Base-by-base conservation (phyloP, 805 yeast species). In the Candida sithepensis region DNA sequence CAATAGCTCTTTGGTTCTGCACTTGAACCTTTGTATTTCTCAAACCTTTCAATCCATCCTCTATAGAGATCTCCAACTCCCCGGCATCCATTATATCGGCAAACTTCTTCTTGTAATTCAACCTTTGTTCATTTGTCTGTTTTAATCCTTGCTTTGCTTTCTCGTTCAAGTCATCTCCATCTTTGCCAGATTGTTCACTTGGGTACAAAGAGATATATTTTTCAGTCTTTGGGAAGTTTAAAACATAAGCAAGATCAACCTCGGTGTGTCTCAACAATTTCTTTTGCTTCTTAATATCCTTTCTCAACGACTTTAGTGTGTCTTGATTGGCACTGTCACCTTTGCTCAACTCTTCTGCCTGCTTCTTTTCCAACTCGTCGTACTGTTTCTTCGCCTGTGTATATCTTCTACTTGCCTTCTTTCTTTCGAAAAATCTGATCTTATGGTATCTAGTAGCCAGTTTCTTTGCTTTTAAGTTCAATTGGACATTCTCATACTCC, bases 341-440 rank as follows among this genome's bases (percentile, higher is more conserved):
- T 38, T 49, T 21, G 4, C 12, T 23, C 33, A 12, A 8, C 16
- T 32, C 40, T 8, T 21, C 41, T 12, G 44, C 23, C 8, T 63
- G 57, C 44, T 65, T 59, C 28, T 61, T 44, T 42, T 66, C 66
- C 20, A 68, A 69, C 24, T 69, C 73, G 6, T 68, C 69, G 28
- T 70, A 53, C 12, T 64, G 60, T 40, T 70, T 73, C 41, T 57
- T 60, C 2, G 80, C 78, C 46, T 71, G 75, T 53, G 84, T 85
- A 60, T 87, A 79, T 48, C 72, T 78, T 61, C 96, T 77, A 22
- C 79, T 56, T 0, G 96, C 94, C 74, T 90, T 91, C 69, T 89
- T 88, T 61, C 77, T 81, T 66, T 91, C 98, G 52, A 94, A 88
- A 63, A 94, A 94, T 55, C 92, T 78, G 42, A 94, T 89, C 91